Conservation (phyloP, 2,329 filamentous ascomycete species). For the Alternaria burnsii region DNA sequence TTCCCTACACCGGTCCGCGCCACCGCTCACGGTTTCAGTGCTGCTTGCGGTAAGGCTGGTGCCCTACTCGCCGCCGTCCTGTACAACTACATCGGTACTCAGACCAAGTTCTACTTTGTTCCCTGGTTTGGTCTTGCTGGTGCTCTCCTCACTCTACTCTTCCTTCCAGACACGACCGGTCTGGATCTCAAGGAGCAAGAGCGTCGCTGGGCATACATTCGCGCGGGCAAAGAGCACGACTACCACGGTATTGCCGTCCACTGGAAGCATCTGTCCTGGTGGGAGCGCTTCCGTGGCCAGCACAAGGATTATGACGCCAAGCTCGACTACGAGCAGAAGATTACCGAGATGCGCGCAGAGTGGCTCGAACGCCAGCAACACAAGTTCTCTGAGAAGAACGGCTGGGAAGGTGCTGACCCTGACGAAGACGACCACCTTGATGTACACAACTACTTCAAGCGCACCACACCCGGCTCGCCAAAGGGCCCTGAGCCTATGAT, state of each 20-base stretch:
- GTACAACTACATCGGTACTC: slow-evolving; percentile 91
- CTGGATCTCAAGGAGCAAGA: slow-evolving; percentile 98
- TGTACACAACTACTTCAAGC: slow-evolving; percentile 48
- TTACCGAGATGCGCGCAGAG: slow-evolving; percentile 76
- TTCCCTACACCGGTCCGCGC: slow-evolving; percentile 94
- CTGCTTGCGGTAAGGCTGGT: slow-evolving; percentile 86
- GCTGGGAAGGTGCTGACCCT: slow-evolving; percentile 36
- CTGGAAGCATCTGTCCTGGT: slow-evolving; percentile 84
- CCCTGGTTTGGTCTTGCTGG: slow-evolving; percentile 94
- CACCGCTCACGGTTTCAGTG: slow-evolving; percentile 93
- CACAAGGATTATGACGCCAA: slow-evolving; percentile 81
- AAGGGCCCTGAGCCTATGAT: slow-evolving; percentile 26
- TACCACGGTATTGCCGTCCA: slow-evolving; percentile 96
- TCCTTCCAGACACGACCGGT: slow-evolving; percentile 95
- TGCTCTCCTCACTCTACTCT: slow-evolving; percentile 82
- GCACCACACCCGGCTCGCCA: slow-evolving; percentile 27
- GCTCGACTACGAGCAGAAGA: slow-evolving; percentile 80
- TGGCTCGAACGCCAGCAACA: slow-evolving; percentile 65
- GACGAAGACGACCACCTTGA: slow-evolving; percentile 43
- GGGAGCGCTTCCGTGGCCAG: slow-evolving; percentile 81
- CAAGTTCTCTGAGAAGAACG: slow-evolving; percentile 51
- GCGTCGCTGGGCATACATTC: slow-evolving; percentile 88
- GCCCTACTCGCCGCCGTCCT: slow-evolving; percentile 86
- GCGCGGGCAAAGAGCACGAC: slow-evolving; percentile 76
- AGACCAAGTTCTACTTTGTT: slow-evolving; percentile 88